These are phyloP conservation scores for Moringa oleifera DNA, from an alignment of 345 rosid genomes.

Conservation along the genomic window DNA sequence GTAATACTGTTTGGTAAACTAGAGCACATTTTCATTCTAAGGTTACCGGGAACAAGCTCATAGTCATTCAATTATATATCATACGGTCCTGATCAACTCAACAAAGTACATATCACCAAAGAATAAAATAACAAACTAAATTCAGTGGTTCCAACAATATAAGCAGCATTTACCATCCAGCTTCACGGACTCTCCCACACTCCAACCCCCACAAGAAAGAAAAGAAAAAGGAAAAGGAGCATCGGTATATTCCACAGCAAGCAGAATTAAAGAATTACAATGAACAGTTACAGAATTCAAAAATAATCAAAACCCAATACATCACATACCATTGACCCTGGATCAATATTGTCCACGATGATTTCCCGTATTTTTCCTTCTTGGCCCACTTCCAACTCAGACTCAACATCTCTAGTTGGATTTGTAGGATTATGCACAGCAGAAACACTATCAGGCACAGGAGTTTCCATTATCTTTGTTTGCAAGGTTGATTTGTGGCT, in stretches of 20 bases:
- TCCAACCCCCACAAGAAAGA: no score
- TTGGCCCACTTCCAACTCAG: conserved; percentile 68
- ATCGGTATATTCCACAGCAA: background rate
- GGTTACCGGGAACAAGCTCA: background rate
- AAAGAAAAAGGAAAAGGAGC: background rate
- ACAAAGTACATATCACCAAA: background rate
- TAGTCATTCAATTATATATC: background rate
- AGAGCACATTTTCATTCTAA: background rate
- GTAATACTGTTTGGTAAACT: background rate
- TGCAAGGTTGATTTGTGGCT: conserved; percentile 87
- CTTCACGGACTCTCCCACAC: background rate
- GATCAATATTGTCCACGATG: conserved; percentile 61
- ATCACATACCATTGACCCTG: conserved; percentile 45
- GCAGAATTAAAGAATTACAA: background rate
- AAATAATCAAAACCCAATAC: conserved; percentile 5
- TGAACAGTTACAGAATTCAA: background rate
- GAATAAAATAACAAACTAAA: background rate
- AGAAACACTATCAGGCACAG: conserved; percentile 76
- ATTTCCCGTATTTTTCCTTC: conserved; percentile 90
- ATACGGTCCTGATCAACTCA: background rate
- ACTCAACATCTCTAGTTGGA: conserved; percentile 74
- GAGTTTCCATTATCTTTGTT: conserved; percentile 48
- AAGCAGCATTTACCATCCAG: background rate
- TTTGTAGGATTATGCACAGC: conserved; percentile 61
- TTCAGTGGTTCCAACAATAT: background rate